These are phyloP conservation scores for Cornus kousa DNA, from an alignment of 148 eudicot genomes.

Conservation along the genomic window DNA sequence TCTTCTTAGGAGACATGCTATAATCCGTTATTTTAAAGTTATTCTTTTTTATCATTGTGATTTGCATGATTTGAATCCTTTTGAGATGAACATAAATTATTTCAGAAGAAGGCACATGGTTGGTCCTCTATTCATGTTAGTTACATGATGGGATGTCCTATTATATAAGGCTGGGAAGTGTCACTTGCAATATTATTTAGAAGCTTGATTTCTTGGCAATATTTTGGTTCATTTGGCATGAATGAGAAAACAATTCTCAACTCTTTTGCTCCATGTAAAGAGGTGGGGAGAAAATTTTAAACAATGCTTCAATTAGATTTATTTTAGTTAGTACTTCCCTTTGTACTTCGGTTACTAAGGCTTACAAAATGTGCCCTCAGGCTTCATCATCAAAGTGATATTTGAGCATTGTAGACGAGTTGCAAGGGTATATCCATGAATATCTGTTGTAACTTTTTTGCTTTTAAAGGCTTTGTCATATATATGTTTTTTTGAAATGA, in stretches of 20 bases:
- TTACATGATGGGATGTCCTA: neutral
- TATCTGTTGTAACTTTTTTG: neutral
- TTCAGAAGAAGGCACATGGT: neutral
- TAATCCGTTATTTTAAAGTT: neutral
- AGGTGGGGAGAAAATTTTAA: neutral
- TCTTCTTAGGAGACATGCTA: neutral
- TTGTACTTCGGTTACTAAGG: neutral
- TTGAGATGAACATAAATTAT: neutral
- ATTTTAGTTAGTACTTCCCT: neutral
- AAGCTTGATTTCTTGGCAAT: neutral
- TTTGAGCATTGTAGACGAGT: neutral
- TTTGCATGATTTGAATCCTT: neutral
- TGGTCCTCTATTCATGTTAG: neutral
- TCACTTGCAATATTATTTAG: too few species aligned
- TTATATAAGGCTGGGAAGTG: neutral
- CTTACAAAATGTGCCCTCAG: too few species aligned
- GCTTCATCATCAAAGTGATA: neutral
- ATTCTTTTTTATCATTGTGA: neutral
- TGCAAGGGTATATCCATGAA: neutral
- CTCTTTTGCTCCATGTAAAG: neutral
- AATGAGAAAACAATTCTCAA: neutral
- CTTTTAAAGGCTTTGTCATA: neutral
- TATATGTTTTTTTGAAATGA: neutral
- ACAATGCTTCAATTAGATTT: neutral
- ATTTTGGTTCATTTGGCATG: neutral